Conservation (phyloP, 2,329 filamentous ascomycete genomes). For the Colletotrichum scovillei region DNA sequence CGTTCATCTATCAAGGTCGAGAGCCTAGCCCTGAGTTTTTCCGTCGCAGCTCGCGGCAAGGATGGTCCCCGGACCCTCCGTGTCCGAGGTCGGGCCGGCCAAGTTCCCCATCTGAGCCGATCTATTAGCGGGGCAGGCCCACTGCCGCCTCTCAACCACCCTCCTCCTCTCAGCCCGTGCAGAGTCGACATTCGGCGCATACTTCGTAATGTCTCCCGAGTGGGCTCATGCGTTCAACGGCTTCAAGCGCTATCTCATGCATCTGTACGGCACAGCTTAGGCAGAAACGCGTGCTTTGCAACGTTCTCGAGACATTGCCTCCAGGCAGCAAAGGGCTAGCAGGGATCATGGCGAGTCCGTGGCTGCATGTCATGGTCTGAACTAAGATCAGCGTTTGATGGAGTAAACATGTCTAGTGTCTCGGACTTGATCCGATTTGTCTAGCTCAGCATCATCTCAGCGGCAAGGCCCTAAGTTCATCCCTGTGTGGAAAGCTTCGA, state of each 20-base stretch:
- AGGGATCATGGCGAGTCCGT: neutral
- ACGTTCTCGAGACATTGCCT: neutral
- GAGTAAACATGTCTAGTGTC: neutral
- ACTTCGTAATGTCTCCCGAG: neutral
- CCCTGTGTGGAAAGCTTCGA: neutral
- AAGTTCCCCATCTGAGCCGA: neutral
- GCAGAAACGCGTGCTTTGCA: neutral
- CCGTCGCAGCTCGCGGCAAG: neutral
- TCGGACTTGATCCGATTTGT: neutral
- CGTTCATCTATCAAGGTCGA: no score
- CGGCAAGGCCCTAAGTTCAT: neutral
- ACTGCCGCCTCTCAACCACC: no score
- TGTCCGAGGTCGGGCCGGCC: neutral
- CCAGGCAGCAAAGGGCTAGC: neutral
- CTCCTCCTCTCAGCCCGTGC: no score
- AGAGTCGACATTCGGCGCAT: neutral
- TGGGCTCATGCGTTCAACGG: accelerated
- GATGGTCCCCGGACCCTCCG: neutral
- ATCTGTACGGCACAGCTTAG: neutral
- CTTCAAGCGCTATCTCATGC: neutral
- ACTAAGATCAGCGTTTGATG: neutral
- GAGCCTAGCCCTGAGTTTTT: neutral
- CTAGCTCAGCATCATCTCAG: neutral
- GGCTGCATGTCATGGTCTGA: neutral
- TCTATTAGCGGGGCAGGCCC: neutral